Evolutionary conservation across 179 eudicot genomes (phyloP).

Genomic region (Patellifolia procumbens): DNA sequence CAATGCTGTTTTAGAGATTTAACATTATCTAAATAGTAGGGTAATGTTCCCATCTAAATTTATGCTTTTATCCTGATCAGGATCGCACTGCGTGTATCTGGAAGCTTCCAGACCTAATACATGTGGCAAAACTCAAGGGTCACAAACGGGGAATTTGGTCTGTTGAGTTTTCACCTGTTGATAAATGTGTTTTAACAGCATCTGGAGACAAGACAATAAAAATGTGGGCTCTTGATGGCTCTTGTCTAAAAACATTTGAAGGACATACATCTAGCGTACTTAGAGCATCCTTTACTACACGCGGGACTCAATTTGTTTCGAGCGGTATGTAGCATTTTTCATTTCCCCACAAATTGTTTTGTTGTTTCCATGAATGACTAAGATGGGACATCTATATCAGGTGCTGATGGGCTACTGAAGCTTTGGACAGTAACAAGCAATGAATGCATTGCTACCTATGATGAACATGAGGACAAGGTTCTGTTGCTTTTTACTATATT

Average conservation of each 20-base stretch:
- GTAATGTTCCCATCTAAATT: constrained; percentile 16
- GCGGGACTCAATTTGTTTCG: constrained; percentile 91
- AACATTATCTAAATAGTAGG: neutral
- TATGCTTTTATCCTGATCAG: constrained; percentile 34
- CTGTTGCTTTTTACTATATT: neutral
- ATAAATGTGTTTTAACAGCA: constrained; percentile 88
- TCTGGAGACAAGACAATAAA: constrained; percentile 95
- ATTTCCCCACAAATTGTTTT: constrained; percentile 9
- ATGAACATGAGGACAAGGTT: constrained; percentile 94
- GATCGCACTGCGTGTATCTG: constrained; percentile 93
- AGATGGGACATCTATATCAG: constrained; percentile 38
- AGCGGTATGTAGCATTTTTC: constrained; percentile 54
- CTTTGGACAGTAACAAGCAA: constrained; percentile 81
- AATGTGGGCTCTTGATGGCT: constrained; percentile 93
- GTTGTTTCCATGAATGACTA: constrained; percentile 3
- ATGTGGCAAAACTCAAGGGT: constrained; percentile 68
- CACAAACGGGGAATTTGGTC: constrained; percentile 97
- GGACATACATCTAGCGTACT: constrained; percentile 92
- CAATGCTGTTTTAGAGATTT: neutral
- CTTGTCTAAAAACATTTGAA: constrained; percentile 92
- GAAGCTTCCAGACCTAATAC: constrained; percentile 87
- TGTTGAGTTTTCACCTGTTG: constrained; percentile 97
- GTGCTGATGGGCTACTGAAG: constrained; percentile 93
- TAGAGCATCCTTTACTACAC: constrained; percentile 76
- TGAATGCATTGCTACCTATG: constrained; percentile 93